Conservation (phyloP, 108 stramenopile genomes). For the Halocafeteria seosinensis region DNA sequence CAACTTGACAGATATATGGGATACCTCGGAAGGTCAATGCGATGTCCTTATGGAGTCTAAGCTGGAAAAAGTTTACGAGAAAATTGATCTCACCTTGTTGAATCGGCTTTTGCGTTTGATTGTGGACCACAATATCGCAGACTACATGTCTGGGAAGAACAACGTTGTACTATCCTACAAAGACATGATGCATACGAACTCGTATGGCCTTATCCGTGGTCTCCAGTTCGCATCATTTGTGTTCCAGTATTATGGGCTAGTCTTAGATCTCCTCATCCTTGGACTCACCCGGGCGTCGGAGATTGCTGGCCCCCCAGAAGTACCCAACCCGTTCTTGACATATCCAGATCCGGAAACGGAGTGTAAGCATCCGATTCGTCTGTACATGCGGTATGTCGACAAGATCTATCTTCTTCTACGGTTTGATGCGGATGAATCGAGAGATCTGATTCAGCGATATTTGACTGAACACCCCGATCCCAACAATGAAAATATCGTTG, state of each 20-base stretch:
- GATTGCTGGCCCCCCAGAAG: conserved; percentile 80
- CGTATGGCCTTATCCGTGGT: conserved; percentile 87
- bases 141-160: conserved; percentile 99
- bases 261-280: conserved; percentile 80
- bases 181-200: conserved; percentile 98
- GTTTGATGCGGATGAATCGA: conserved; percentile 76
- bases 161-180: conserved; percentile 81
- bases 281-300: conserved; percentile 88
- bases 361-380: conserved; percentile 69
- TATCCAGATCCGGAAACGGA: conserved; percentile 87
- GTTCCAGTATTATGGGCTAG: conserved; percentile 90
- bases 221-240: conserved; percentile 85
- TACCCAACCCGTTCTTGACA: conserved; percentile 86
- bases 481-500: conserved; percentile 97
- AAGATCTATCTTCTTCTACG: conserved; percentile 85
- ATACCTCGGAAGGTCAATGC: conserved; percentile 75
- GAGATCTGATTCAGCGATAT: conserved; percentile 91
- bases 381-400: conserved; percentile 95
- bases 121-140: conserved; percentile 98
- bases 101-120: conserved; percentile 87
- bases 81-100: conserved; percentile 86
- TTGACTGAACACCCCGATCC: conserved; percentile 97
- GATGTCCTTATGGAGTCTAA: conserved; percentile 84
- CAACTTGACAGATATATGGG: conserved; percentile 89
- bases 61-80: conserved; percentile 93